Conservation (phyloP, 1,284 basidiomycete genomes). For the Kalmanozyma brasiliensis region DNA sequence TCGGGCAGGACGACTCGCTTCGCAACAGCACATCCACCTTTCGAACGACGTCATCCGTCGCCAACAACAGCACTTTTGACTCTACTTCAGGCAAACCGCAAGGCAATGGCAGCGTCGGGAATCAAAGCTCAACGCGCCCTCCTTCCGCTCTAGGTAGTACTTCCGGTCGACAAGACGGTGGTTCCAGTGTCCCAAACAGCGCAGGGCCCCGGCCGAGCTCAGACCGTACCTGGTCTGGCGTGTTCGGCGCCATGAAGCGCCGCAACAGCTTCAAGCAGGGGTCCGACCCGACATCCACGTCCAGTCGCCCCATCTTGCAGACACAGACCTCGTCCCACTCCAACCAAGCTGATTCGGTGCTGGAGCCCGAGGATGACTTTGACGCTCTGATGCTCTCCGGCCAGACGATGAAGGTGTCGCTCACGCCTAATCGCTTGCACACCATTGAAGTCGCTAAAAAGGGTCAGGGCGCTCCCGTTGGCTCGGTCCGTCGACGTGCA, state of each 20-base stretch:
- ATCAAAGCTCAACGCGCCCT: slow-evolving; percentile 1
- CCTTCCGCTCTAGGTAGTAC: slow-evolving; percentile 6
- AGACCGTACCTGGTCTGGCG: slow-evolving; percentile 47
- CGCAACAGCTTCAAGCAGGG: slow-evolving; percentile 56
- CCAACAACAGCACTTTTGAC: slow-evolving; percentile 9
- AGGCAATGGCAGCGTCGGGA: slow-evolving; percentile 3
- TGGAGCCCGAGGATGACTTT: slow-evolving; percentile 56
- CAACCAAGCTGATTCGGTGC: slow-evolving; percentile 15
- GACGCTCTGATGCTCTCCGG: slow-evolving; percentile 58
- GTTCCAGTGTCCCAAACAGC: slow-evolving; percentile 11
- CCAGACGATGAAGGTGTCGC: slow-evolving; percentile 76
- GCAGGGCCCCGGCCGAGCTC: slow-evolving; percentile 37
- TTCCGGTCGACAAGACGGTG: neutral
- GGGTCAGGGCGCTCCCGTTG: slow-evolving; percentile 21
- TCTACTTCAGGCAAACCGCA: neutral
- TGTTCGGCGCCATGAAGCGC: slow-evolving; percentile 49
- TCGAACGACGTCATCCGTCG: slow-evolving; percentile 24
- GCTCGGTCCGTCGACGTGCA: slow-evolving; percentile 33
- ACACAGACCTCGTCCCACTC: slow-evolving; percentile 1
- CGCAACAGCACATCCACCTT: slow-evolving; percentile 27
- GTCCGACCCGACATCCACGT: slow-evolving; percentile 25
- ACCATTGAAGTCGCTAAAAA: slow-evolving; percentile 58
- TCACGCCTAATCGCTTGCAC: slow-evolving; percentile 76
- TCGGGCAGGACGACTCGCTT: slow-evolving; percentile 19
- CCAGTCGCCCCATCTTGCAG: slow-evolving; percentile 13